Base-by-base conservation (phyloP, 345 rosid genomes). In the Durio zibethinus region DNA sequence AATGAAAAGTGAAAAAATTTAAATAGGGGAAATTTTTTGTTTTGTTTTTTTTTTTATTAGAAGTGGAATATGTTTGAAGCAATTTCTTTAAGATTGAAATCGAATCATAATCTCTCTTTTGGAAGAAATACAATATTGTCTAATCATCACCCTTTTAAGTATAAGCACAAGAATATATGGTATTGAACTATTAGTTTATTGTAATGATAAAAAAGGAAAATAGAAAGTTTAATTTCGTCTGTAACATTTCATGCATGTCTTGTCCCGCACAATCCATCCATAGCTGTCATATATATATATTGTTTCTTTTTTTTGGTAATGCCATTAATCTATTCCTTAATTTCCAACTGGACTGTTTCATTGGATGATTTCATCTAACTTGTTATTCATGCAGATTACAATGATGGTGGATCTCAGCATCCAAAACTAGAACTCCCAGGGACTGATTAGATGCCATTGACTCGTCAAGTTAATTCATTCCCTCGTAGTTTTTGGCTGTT, bases 371-470 rank as follows among this genome's bases (percentile, higher is more conserved):
- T 27, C 38, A 61, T 82, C 47, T 67, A 35, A 71, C 68, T 78
- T 71, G 20, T 69, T 68, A 59, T 79, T 70, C 52, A 36, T 83
- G 68, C 80, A 93, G 98, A 87, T 66, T 91, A 88, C 74, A 81
- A 75, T 68, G 87, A 83, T 79, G 90, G 90, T 56, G 89, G 82
- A 66, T 90, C 99, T 77, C 85, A 82, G 54, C 87, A 91, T 85
- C 91, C 93, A 69, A 90, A 88, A 85, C 87, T 93, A 61, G 97
- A 92, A 78, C 80, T 92, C 79, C 90, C 88, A 42, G 76, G 87
- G 36, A 86, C 90, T 64, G 92, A 87, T 84, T 91, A 85, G 82
- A 85, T 74, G 88, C 93, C 89, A 20, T 85, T 87, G 27, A 88
- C 80, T 89, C 82, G 79, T 61, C 94, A 88, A 90, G 95, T 91